phyloP scores from a whole-genome alignment of 768 basidiomycete genomes.

The Sarcodon sp. region DNA sequence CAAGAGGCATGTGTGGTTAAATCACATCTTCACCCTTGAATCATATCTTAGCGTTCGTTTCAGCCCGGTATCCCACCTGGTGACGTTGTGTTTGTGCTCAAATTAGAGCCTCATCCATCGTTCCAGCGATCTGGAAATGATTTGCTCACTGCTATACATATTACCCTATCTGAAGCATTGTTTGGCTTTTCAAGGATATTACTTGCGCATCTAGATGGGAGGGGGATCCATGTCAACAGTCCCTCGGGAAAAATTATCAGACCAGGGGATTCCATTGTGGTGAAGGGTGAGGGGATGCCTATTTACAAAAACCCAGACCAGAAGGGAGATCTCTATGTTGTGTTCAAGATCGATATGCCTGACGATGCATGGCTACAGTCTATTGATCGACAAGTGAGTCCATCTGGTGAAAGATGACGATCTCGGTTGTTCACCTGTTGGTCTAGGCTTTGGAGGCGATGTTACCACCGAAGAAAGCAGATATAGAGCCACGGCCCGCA shows the following conservation, averaged over 20 bases:
- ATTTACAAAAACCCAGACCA: constrained; percentile 46
- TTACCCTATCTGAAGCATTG: constrained; percentile 89
- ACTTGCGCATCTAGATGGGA: constrained; percentile 85
- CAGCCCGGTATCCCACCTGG: constrained; percentile 83
- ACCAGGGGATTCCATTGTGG: constrained; percentile 56
- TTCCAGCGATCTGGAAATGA: constrained; percentile 81
- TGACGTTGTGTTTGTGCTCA: constrained; percentile 80
- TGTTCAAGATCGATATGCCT: constrained; percentile 86
- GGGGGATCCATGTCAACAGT: constrained; percentile 71
- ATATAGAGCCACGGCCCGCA: constrained; percentile 60
- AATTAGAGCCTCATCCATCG: constrained; percentile 52
- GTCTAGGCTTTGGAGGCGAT: constrained; percentile 47
- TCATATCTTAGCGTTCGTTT: not conserved
- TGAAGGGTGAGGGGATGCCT: constrained; percentile 89
- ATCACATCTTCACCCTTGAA: not conserved
- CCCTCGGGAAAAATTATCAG: constrained; percentile 69
- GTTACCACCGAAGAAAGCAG: constrained; percentile 63
- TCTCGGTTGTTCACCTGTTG: constrained; percentile 4
- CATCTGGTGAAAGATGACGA: not conserved
- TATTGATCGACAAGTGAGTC: constrained; percentile 43
- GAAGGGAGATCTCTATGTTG: constrained; percentile 75
- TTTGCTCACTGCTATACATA: constrained; percentile 65
- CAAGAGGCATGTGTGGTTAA: constrained; percentile 47
- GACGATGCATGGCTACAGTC: constrained; percentile 59
- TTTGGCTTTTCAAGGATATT: constrained; percentile 91